These are phyloP conservation scores for Aplosporella prunicola DNA, from an alignment of 2,329 filamentous ascomycete genomes.

Conservation along the genomic window DNA sequence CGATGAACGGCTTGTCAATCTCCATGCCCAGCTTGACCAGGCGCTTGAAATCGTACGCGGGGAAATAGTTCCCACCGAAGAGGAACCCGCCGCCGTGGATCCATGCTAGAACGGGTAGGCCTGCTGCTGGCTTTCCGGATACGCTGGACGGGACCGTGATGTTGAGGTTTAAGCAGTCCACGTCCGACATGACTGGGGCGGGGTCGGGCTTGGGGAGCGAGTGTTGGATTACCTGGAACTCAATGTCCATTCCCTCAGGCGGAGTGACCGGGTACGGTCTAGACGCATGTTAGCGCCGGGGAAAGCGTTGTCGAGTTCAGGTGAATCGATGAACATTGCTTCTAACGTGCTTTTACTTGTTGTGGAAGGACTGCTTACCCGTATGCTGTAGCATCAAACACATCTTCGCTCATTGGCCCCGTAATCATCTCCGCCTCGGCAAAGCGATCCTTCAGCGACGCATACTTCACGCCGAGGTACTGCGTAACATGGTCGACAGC, in stretches of 20 bases:
- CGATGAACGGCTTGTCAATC: slow-evolving; percentile 39
- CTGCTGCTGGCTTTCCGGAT: slow-evolving; percentile 20
- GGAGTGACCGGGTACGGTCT: no score
- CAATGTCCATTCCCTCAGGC: slow-evolving; percentile 33
- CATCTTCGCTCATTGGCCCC: slow-evolving; percentile 16
- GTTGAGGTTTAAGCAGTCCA: slow-evolving; percentile 45
- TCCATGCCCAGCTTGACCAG: slow-evolving; percentile 38
- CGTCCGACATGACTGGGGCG: slow-evolving; percentile 34
- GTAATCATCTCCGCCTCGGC: slow-evolving; percentile 22
- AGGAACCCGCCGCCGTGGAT: slow-evolving; percentile 45
- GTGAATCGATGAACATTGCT: no score
- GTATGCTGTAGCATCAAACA: slow-evolving; percentile 26
- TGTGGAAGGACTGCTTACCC: no score
- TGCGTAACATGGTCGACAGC: slow-evolving; percentile 17
- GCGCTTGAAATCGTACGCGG: slow-evolving; percentile 39
- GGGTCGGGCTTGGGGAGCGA: slow-evolving; percentile 29
- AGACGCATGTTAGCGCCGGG: no score
- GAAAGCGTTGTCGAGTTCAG: no score
- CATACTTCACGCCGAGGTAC: slow-evolving; percentile 32
- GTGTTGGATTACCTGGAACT: slow-evolving; percentile 42
- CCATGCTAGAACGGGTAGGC: slow-evolving; percentile 45
- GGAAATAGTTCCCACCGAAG: slow-evolving; percentile 43
- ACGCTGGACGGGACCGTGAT: slow-evolving; percentile 36
- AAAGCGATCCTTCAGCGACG: slow-evolving; percentile 28
- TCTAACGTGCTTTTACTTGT: no score